Evolutionary conservation across 1,284 basidiomycete genomes (phyloP).

Genomic region (Anthracocystis panici-leucophaei): DNA sequence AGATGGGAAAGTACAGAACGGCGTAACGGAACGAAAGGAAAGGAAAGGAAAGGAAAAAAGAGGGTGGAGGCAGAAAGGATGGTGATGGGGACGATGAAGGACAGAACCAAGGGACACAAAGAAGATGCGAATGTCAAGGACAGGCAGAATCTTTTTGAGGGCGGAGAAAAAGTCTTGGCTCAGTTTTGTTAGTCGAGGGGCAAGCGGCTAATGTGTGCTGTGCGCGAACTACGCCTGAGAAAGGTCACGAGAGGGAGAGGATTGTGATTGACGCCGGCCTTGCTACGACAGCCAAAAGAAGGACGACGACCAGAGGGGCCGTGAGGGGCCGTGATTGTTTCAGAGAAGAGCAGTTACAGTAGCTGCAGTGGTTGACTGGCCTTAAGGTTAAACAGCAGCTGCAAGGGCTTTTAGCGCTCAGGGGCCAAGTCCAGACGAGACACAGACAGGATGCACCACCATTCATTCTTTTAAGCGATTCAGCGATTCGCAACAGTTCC

Average conservation of each 20-base stretch:
- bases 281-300: not conserved
- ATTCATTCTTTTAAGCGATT: not conserved
- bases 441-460: not conserved
- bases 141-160: not conserved
- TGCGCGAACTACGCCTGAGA: too few species aligned
- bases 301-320: not conserved
- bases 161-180: constrained; percentile 3
- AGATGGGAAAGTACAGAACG: too few species aligned
- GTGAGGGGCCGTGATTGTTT: not conserved
- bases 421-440: not conserved
- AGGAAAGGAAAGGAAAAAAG: too few species aligned
- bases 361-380: too few species aligned
- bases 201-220: not conserved
- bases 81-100: not conserved
- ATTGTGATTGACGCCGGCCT: constrained; percentile 1
- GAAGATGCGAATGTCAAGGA: not conserved
- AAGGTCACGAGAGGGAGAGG: not conserved
- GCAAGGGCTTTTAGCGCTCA: not conserved
- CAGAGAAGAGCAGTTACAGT: too few species aligned
- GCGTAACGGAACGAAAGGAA: too few species aligned
- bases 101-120: not conserved
- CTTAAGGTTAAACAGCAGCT: too few species aligned
- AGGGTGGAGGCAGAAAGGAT: too few species aligned
- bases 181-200: not conserved
- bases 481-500: constrained; percentile 17